Evolutionary conservation across 1,284 basidiomycete species (phyloP).

Genomic region (Pseudozyma thailandica): DNA sequence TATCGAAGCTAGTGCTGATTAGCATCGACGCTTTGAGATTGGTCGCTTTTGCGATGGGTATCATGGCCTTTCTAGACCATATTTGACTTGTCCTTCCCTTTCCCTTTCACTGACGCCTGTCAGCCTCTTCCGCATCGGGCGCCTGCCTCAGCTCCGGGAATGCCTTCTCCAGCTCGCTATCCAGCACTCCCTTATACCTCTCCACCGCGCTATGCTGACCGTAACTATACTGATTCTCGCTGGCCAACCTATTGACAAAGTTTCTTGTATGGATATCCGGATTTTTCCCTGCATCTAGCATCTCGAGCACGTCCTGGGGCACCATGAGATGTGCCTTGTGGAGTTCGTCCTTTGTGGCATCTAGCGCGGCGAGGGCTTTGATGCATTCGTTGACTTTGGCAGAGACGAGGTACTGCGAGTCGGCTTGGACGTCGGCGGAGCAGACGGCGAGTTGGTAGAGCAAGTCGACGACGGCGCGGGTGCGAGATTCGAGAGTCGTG

Average conservation of each 20-base stretch:
- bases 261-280: slow-evolving; percentile 65
- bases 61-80: too few species aligned
- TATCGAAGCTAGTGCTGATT: too few species aligned
- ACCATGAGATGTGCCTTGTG: slow-evolving; percentile 47
- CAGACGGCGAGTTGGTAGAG: slow-evolving; percentile 63
- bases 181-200: slow-evolving; percentile 30
- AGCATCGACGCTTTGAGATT: too few species aligned
- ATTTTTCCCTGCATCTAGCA: slow-evolving; percentile 64
- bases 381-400: slow-evolving; percentile 59
- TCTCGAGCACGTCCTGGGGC: slow-evolving; percentile 60
- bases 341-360: slow-evolving; percentile 52
- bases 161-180: slow-evolving; percentile 35
- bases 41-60: too few species aligned
- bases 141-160: slow-evolving; percentile 31
- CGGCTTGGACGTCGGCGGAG: slow-evolving; percentile 60
- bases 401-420: slow-evolving; percentile 53
- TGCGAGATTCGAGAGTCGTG: slow-evolving; percentile 50
- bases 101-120: too few species aligned
- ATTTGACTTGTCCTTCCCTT: too few species aligned
- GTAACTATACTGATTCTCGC: slow-evolving; percentile 65
- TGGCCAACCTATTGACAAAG: slow-evolving; percentile 59
- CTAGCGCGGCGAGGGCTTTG: slow-evolving; percentile 52
- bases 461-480: slow-evolving; percentile 56
- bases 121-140: background rate
- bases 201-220: slow-evolving; percentile 53